These are phyloP conservation scores for Fusarium neocosmosporiellum DNA, from an alignment of 2,329 filamentous ascomycete genomes.

Conservation along the genomic window DNA sequence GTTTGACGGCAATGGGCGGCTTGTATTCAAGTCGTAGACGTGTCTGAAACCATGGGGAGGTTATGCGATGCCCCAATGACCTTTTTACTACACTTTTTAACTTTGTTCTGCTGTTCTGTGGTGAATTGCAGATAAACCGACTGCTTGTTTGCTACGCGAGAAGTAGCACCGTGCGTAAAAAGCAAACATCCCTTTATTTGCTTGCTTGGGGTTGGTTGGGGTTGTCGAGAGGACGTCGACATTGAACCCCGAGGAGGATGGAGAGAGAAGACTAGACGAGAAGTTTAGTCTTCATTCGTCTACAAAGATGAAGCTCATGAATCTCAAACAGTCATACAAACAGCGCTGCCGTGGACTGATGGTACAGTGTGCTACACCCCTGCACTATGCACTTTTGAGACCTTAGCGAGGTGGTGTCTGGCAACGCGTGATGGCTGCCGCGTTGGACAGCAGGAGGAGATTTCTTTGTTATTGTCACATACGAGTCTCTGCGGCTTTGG, in stretches of 20 bases:
- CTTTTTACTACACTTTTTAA: background rate
- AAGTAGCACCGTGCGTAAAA: slow-evolving; percentile 33
- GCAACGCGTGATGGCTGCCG: background rate
- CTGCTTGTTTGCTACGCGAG: slow-evolving; percentile 17
- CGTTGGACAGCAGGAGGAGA: background rate
- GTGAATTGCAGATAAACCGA: background rate
- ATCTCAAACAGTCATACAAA: background rate
- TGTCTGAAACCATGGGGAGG: background rate
- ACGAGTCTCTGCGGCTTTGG: background rate
- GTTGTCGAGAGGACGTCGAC: background rate
- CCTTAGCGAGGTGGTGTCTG: background rate
- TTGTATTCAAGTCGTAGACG: background rate
- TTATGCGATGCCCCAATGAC: background rate
- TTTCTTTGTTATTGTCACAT: background rate
- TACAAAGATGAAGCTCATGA: background rate
- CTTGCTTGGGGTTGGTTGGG: background rate
- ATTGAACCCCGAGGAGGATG: background rate
- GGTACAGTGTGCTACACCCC: background rate
- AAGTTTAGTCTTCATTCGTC: background rate
- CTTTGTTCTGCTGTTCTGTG: slow-evolving; percentile 2
- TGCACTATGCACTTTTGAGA: background rate
- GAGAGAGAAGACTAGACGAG: background rate
- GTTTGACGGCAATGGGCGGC: slow-evolving; percentile 3
- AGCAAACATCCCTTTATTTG: slow-evolving; percentile 30
- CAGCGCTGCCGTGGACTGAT: background rate